phyloP scores from a whole-genome alignment of 345 rosid species.

The Mallotus nudiflorus region DNA sequence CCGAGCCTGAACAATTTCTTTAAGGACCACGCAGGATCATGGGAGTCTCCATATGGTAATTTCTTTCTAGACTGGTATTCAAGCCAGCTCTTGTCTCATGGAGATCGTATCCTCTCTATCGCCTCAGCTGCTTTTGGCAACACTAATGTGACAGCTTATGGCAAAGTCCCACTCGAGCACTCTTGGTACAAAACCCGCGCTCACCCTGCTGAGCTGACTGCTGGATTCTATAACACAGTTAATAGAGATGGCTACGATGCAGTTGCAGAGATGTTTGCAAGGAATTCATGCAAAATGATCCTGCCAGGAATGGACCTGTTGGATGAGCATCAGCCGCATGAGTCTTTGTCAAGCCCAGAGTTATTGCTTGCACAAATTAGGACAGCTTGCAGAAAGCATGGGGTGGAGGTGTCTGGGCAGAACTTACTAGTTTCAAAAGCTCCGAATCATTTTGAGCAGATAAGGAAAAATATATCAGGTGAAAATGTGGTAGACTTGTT shows the following conservation, averaged over 20 bases:
- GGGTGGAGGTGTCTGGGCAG: slow-evolving; percentile 72
- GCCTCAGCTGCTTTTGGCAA: slow-evolving; percentile 54
- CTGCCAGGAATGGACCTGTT: slow-evolving; percentile 85
- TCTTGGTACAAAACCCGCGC: slow-evolving; percentile 71
- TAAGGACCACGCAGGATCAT: slow-evolving; percentile 73
- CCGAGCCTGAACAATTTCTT: slow-evolving; percentile 58
- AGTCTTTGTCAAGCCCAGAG: slow-evolving; percentile 64
- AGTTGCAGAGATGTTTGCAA: slow-evolving; percentile 58
- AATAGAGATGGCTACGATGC: slow-evolving; percentile 65
- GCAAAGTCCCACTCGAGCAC: slow-evolving; percentile 71
- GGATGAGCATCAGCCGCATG: slow-evolving; percentile 52
- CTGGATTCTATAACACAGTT: slow-evolving; percentile 67
- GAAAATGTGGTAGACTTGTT: slow-evolving; percentile 48
- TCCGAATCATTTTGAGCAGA: slow-evolving; percentile 60
- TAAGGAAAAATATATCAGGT: slow-evolving; percentile 51
- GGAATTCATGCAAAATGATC: slow-evolving; percentile 78
- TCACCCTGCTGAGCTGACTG: slow-evolving; percentile 73
- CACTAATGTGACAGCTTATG: slow-evolving; percentile 40
- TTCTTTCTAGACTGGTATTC: slow-evolving; percentile 95
- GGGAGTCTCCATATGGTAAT: slow-evolving; percentile 81
- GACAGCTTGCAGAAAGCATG: slow-evolving; percentile 58
- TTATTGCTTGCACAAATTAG: slow-evolving; percentile 54
- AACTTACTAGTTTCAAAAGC: slow-evolving; percentile 45
- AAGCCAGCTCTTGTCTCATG: slow-evolving; percentile 63
- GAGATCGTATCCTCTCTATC: slow-evolving; percentile 62